Conservation (phyloP, 2,329 filamentous ascomycete genomes). For the Neofusicoccum sp. region DNA sequence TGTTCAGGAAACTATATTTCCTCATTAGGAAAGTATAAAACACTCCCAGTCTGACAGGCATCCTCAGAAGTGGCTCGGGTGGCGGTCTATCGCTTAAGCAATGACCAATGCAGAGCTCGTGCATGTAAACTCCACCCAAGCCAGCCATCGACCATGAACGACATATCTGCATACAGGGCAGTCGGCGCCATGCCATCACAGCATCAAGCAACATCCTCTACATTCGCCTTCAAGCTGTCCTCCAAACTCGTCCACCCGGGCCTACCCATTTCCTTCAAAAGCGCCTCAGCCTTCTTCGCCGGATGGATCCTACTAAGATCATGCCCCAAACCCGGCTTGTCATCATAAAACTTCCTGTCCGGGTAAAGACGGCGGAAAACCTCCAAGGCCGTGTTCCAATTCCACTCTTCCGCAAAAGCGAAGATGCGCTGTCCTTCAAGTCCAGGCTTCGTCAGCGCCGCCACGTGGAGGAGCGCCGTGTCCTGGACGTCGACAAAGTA, state of each 20-base stretch:
- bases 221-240: conserved; percentile 19
- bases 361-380: conserved; percentile 14
- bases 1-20: too few relatives aligned
- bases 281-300: conserved; percentile 1
- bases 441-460: conserved; percentile 21
- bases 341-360: conserved; percentile 13
- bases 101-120: too few relatives aligned
- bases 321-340: conserved; percentile 18
- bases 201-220: not conserved
- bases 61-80: too few relatives aligned
- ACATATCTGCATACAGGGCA: too few relatives aligned
- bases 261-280: conserved; percentile 20
- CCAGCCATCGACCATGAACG: too few relatives aligned
- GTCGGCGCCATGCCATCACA: too few relatives aligned
- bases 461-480: conserved; percentile 25
- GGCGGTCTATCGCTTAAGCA: too few relatives aligned
- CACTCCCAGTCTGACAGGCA: too few relatives aligned
- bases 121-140: too few relatives aligned
- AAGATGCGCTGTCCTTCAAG: conserved; percentile 22
- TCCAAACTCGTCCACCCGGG: conserved; percentile 21
- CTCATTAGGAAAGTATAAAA: too few relatives aligned
- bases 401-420: conserved; percentile 20
- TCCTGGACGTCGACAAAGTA: conserved; percentile 25
- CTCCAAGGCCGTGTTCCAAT: conserved; percentile 18
- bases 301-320: conserved; percentile 19